Conservation (phyloP, 2,329 filamentous ascomycete genomes). For the Verticillium longisporum region DNA sequence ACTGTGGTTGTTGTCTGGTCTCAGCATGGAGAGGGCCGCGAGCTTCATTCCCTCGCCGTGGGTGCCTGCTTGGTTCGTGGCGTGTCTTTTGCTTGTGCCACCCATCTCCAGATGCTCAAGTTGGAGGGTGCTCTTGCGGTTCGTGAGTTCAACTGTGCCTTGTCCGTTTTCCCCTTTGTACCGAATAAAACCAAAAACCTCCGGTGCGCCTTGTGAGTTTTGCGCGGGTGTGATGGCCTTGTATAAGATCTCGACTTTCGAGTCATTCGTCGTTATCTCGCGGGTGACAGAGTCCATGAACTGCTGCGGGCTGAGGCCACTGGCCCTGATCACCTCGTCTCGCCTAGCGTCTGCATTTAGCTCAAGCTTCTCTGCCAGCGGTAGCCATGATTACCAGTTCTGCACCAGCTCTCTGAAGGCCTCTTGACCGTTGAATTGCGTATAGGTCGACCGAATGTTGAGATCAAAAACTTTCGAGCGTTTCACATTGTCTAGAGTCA, state of each 20-base stretch:
- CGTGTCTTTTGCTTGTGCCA: conserved; percentile 16
- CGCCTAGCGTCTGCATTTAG: conserved; percentile 13
- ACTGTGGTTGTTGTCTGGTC: conserved; percentile 17
- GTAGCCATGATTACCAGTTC: conserved; percentile 18
- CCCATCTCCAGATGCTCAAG: conserved; percentile 22
- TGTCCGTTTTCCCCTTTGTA: conserved; percentile 13
- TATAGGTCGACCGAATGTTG: not conserved
- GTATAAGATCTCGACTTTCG: conserved; percentile 19
- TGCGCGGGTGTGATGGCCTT: conserved; percentile 6
- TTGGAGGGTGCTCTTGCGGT: conserved; percentile 19
- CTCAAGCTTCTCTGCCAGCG: not conserved
- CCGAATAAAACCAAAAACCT: conserved; percentile 22
- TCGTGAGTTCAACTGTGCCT: conserved; percentile 21
- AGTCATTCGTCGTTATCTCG: conserved; percentile 6
- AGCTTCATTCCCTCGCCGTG: conserved; percentile 24
- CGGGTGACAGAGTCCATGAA: conserved; percentile 13
- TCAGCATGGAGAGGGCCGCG: conserved; percentile 21
- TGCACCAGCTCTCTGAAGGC: conserved; percentile 25
- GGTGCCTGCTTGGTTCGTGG: conserved; percentile 15
- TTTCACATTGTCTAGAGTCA: not conserved
- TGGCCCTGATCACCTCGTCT: conserved; percentile 19
- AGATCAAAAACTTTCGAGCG: not conserved
- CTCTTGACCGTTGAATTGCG: conserved; percentile 5
- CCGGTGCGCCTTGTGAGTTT: not conserved
- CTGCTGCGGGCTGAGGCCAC: conserved; percentile 12